Evolutionary conservation across 768 basidiomycete genomes (phyloP), one percentile per base, ranked within the genome.

Genomic region (Rhodotorula paludigena): DNA sequence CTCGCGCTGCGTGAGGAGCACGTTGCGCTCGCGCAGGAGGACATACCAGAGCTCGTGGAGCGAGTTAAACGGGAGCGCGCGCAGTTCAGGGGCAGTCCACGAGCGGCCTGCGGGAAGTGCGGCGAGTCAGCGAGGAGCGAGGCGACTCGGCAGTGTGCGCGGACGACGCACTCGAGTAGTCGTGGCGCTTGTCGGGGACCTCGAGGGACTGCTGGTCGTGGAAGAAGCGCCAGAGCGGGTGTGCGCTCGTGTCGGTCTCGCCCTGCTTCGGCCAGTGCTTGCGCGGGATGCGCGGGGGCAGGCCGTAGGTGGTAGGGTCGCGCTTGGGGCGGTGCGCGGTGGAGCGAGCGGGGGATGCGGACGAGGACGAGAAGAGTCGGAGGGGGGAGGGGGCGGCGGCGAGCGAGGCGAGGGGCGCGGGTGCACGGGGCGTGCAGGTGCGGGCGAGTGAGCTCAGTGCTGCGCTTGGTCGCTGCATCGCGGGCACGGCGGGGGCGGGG

Each of bases 31-130:
- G 71, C 90, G 83, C 53, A 92, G 75, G 33, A 91, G 80, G 55
- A 97, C 82, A 77, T 94, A 97, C 94, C 96, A 99, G 44, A 99
- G 82, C 15, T 86, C 89, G 78, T 99, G 96, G 69, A 99, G 80
- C 76, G 98, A 93, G 66, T 85, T 84, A 81, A 98, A 98, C 70
- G 86, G 89, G 79, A 97, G 97, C 60, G 87, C 81, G 44, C 96
- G 84, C 53, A 99, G 82, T 76, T 98, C 96, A 16, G 84, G 82
- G 12, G 92, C 87, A 60, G 80, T 83, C 93, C 93, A 98, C 33
- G 89, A 81, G 59, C 94, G 85, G 47, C 92, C 94, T 93, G 75
- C n/a, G 41, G 33, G 48, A 5, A 14, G 15, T 2, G 39, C 21
- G n/a, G n/a, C 32, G 28, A n/a, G n/a, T 61, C 25, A 35, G 28